Base-by-base conservation (phyloP, 306 rosid genomes). In the Clitoria ternatea region DNA sequence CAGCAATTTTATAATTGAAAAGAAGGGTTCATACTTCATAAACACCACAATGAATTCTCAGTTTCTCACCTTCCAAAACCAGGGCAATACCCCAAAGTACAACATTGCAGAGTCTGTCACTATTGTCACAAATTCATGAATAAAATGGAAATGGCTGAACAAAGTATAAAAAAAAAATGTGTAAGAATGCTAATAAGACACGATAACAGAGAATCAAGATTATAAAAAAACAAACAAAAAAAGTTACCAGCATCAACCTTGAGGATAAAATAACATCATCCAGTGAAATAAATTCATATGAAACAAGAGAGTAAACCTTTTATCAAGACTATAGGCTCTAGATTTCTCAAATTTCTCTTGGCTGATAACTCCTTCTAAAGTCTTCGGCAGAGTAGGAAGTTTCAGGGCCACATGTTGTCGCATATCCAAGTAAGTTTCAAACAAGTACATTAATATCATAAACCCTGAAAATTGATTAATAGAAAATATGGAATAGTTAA, bases 21-120 rank as follows among this genome's bases (percentile, higher is more conserved):
- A 37, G 39, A 11, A 61, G 19, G 45, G 26, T 24, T 18, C 14
- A 3, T 39, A 63, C 65, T 39, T 14, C 50, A 57, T 54, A 61
- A 76, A 65, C 52, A 68, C 54, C 30, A 45, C 14, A 74, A 37
- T 49, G 59, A 80, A 76, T 69, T 61, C 84, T 80, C 71, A 90
- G 97, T 95, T 90, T 90, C 98, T 80, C 71, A 90, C 98, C 96
- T 90, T 90, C 98, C 98, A 94, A 80, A 94, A 78, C 97, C 94
- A 94, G 74, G 98, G 98, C 81, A 94, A 79, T 42, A 89, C 83
- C 42, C 95, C 83, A 57, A 69, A 87, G 72, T 82, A 86, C 81
- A 94, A 83, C 74, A 94, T 87, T 70, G 97, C 75, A 49, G 95
- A 89, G 66, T 89, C 95, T 88, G 88, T 87, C 84, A 90, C 64